A percentile compares a stretch with the other conserved stretches of the same genome.
Evolutionary conservation across 1,284 basidiomycete genomes (phyloP).

Genomic region (Fistulina hepatica): DNA sequence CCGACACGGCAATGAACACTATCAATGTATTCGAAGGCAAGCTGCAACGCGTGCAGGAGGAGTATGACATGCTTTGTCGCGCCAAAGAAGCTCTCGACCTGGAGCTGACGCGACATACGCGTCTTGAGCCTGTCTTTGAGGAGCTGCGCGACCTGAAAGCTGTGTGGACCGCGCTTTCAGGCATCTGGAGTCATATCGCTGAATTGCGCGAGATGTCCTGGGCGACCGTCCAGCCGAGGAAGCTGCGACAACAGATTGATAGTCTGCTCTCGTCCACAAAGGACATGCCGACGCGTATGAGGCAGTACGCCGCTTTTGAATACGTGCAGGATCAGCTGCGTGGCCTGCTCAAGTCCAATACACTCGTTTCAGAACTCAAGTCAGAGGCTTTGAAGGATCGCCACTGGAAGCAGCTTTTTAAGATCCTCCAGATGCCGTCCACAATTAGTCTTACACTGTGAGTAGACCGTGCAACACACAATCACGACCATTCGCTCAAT

Average conservation of each 20-base stretch:
- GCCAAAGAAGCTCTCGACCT: conserved; percentile 97
- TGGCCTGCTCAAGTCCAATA: conserved; percentile 81
- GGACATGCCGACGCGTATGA: conserved; percentile 98
- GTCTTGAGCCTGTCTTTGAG: conserved; percentile 88
- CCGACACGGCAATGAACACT: conserved; percentile 90
- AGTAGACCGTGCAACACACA: conserved; percentile 18
- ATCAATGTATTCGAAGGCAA: conserved; percentile 93
- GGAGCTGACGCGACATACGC: conserved; percentile 82
- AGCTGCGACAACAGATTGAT: conserved; percentile 91
- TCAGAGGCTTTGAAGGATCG: conserved; percentile 96
- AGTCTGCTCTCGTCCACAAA: conserved; percentile 82
- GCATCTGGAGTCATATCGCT: conserved; percentile 89
- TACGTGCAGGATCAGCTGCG: conserved; percentile 90
- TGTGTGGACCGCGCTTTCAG: conserved; percentile 97
- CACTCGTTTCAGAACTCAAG: conserved; percentile 85
- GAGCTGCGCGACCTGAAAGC: conserved; percentile 94
- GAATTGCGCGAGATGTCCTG: conserved; percentile 86
- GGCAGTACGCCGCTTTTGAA: conserved; percentile 98
- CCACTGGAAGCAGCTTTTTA: conserved; percentile 98
- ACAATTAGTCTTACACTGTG: conserved; percentile 62
- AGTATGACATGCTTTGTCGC: conserved; percentile 86
- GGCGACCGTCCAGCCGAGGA: conserved; percentile 90
- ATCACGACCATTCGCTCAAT: conserved; percentile 5
- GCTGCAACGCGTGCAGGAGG: conserved; percentile 81
- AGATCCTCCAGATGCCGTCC: conserved; percentile 63